phyloP scores from a whole-genome alignment of 345 rosid genomes.

The Odontarrhena argentea region DNA sequence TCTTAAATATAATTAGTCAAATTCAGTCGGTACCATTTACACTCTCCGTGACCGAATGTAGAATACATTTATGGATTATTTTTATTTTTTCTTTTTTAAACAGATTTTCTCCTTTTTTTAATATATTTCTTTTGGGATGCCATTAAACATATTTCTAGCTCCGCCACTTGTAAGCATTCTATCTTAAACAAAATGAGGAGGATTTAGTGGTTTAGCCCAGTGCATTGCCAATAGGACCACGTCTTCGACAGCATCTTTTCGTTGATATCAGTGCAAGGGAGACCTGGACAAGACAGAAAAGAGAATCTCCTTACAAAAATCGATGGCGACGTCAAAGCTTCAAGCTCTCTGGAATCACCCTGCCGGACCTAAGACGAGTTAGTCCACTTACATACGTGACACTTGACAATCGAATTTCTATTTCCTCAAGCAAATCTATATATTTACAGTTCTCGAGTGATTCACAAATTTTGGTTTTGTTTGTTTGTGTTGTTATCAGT shows the following conservation, averaged over 20 bases:
- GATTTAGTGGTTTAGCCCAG: too few species aligned
- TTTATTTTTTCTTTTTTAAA: too few species aligned
- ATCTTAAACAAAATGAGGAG: too few species aligned
- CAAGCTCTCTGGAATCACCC: slow-evolving; percentile 94
- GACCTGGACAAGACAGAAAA: not conserved
- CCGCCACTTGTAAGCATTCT: too few species aligned
- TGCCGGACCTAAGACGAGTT: slow-evolving; percentile 93
- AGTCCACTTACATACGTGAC: slow-evolving; percentile 33
- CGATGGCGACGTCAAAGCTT: slow-evolving; percentile 81
- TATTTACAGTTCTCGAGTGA: not conserved
- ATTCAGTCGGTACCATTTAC: too few species aligned
- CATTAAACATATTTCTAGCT: too few species aligned
- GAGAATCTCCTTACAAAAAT: slow-evolving; percentile 17
- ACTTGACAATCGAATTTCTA: not conserved
- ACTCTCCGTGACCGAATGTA: too few species aligned
- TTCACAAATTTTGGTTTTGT: not conserved
- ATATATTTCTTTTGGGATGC: too few species aligned
- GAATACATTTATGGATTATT: too few species aligned
- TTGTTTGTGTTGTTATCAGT: slow-evolving; percentile 42
- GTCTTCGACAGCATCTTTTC: not conserved
- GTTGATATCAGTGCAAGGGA: not conserved
- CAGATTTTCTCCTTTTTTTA: too few species aligned
- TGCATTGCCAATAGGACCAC: not conserved
- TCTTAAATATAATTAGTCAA: too few species aligned
- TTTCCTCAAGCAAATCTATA: not conserved